Evolutionary conservation across 1,284 basidiomycete genomes (phyloP).

Genomic region (Blastosporella zonata): DNA sequence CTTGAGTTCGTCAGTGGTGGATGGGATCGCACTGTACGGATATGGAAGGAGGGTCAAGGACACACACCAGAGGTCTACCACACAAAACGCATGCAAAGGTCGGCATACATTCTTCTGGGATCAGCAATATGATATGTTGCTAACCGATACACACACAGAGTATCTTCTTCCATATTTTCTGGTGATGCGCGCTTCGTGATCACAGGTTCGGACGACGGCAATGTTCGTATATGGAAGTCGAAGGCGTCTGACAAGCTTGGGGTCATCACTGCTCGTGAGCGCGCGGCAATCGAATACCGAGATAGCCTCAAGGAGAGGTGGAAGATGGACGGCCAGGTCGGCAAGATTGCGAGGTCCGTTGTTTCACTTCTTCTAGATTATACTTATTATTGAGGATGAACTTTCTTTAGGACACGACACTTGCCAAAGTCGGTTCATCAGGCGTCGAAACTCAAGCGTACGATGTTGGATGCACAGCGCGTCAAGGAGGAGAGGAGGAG

Average conservation of each 20-base stretch:
- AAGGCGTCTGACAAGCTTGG: constrained; percentile 92
- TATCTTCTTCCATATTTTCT: constrained; percentile 77
- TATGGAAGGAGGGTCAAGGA: constrained; percentile 91
- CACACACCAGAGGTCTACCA: constrained; percentile 91
- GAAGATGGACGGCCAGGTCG: constrained; percentile 82
- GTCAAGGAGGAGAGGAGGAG: constrained; percentile 94
- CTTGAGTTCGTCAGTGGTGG: constrained; percentile 93
- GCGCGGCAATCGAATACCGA: constrained; percentile 91
- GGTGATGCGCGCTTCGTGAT: constrained; percentile 92
- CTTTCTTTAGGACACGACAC: constrained; percentile 65
- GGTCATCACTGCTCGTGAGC: constrained; percentile 87
- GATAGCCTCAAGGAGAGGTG: constrained; percentile 88
- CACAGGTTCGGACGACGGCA: constrained; percentile 95
- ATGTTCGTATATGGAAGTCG: constrained; percentile 96
- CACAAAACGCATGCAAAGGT: constrained; percentile 99
- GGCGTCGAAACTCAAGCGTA: constrained; percentile 84
- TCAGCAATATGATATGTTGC: constrained; percentile 19
- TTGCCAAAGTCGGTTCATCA: constrained; percentile 90
- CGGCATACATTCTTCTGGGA: constrained; percentile 10
- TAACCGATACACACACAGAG: constrained; percentile 38
- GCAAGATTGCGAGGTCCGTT: constrained; percentile 75
- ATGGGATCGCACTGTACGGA: constrained; percentile 92
- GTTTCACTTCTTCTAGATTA: neutral
- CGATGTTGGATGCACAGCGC: constrained; percentile 87
- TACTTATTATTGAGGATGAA: neutral